Percentiles rank a stretch among this genome's conserved stretches.
phyloP scores from a whole-genome alignment of 345 rosid genomes.

The Excoecaria agallocha region DNA sequence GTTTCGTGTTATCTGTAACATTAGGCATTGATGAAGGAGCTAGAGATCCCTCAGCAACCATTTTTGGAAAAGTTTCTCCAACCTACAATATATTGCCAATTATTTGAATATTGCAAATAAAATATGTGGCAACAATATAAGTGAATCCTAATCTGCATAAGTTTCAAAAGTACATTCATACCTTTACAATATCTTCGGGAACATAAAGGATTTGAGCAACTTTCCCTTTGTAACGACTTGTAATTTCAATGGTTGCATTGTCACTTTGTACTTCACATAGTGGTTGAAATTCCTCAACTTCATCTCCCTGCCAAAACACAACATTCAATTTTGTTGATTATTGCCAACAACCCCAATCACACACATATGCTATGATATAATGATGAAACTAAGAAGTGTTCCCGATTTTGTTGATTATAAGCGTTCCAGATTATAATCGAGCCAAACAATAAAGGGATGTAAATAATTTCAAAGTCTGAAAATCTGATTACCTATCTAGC shows the following conservation, averaged over 20 bases:
- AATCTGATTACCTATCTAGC: no score
- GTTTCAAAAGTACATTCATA: slow-evolving; percentile 17
- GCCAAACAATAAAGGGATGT: no score
- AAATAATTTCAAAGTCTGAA: no score
- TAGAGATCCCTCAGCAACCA: slow-evolving; percentile 48
- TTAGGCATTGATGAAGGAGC: not conserved
- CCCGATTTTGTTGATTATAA: no score
- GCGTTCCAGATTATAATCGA: no score
- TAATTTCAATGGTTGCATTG: slow-evolving; percentile 92
- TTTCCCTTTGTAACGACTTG: slow-evolving; percentile 91
- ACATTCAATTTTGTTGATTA: not conserved
- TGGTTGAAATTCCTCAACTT: slow-evolving; percentile 84
- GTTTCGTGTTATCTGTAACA: slow-evolving; percentile 20
- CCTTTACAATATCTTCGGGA: slow-evolving; percentile 92
- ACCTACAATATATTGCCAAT: slow-evolving; percentile 48
- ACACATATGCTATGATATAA: not conserved
- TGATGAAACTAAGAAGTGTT: not conserved
- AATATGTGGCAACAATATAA: not conserved
- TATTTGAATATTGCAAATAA: not conserved
- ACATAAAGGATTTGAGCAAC: slow-evolving; percentile 48
- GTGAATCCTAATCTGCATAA: not conserved
- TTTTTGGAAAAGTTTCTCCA: slow-evolving; percentile 81
- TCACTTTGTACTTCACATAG: slow-evolving; percentile 97
- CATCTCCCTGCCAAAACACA: slow-evolving; percentile 62
- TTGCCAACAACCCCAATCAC: not conserved